Base-by-base conservation (phyloP, 768 basidiomycete species). In the Clitopilus hobsonii region DNA sequence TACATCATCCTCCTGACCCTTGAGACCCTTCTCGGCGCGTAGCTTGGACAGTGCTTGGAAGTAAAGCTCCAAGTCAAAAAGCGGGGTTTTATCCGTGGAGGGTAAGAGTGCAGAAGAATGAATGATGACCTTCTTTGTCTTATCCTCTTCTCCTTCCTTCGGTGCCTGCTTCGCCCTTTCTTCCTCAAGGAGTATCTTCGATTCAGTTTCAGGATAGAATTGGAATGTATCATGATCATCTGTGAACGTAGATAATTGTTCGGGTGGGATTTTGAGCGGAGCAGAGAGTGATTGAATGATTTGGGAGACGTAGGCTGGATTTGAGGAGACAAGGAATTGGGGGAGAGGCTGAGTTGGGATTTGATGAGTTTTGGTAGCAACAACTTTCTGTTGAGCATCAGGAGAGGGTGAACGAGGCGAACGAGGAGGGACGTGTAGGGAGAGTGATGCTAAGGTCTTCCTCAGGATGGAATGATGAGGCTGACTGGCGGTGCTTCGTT, bases 171-270 rank as follows among this genome's bases (percentile, higher is more conserved):
- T 56, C 47, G 62, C 54, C 25, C 71, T 69, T 20, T 65, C 63
- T 13, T 71, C 57, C 5, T 60, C 51, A 4, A 79, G 49, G 8
- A 77, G 55, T 13, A 63, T 53, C 47, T 58, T 60, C 26, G 69
- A 68, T 16, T 78, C 68, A 18, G 67, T 54, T 6, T 71, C 58
- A 8, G 70, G 60, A 54, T 84, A 78, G 58, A 92, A 84, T 25
- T 70, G 69, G 66, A 93, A 90, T 1, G 78, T 82, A 64, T 98
- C 91, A 53, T 85, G 85, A 1, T 72, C 71, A 61, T 92, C 93
- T 57, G 80, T 69, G 60, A 91, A 76, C 0, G 75, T 54, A 32
- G 63, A 67, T 10, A 71, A 62, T 32, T 72, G 65, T 5, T 60
- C 58, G 3, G n/a, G n/a, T 65, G 67, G 36, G 63, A 26, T 36